A percentile compares a stretch with the other conserved stretches of the same genome.
Evolutionary conservation across 805 yeast genomes (phyloP).

Genomic region (Starmerella stigmatis): DNA sequence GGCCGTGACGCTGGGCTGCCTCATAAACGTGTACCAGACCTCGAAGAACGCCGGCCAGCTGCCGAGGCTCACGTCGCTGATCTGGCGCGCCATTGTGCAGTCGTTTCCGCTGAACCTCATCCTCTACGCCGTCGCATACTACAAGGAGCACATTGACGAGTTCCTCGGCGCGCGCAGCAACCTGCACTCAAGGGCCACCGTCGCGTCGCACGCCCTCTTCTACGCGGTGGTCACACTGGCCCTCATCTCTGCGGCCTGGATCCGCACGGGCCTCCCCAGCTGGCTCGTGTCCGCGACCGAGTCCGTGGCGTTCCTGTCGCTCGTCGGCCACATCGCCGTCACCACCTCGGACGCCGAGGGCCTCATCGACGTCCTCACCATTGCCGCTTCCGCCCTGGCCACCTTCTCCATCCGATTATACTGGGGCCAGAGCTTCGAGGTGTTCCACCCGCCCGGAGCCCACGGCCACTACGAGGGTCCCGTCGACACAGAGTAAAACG

Average conservation of each 20-base stretch:
- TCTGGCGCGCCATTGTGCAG: background rate
- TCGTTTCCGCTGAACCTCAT: constrained; percentile 2
- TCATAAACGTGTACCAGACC: background rate
- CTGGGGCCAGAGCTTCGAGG: constrained; percentile 8
- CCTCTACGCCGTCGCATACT: constrained; percentile 1
- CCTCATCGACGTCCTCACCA: background rate
- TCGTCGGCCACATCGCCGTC: background rate
- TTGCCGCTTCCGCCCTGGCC: background rate
- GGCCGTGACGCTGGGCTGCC: background rate
- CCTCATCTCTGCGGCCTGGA: background rate
- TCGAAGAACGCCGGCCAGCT: background rate
- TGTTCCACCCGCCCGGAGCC: background rate
- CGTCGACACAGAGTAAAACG: background rate
- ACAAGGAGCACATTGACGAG: background rate
- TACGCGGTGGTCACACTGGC: background rate
- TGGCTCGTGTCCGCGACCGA: background rate
- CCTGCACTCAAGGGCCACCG: background rate
- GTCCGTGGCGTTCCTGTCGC: background rate
- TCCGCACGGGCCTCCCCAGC: background rate
- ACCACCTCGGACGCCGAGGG: constrained; percentile 2
- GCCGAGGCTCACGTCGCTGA: background rate
- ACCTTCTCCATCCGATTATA: background rate
- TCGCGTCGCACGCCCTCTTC: background rate
- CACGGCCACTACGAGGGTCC: constrained; percentile 3
- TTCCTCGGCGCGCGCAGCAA: background rate